Conservation (phyloP, 2,329 filamentous ascomycete genomes). For the Rutstroemia sp. region DNA sequence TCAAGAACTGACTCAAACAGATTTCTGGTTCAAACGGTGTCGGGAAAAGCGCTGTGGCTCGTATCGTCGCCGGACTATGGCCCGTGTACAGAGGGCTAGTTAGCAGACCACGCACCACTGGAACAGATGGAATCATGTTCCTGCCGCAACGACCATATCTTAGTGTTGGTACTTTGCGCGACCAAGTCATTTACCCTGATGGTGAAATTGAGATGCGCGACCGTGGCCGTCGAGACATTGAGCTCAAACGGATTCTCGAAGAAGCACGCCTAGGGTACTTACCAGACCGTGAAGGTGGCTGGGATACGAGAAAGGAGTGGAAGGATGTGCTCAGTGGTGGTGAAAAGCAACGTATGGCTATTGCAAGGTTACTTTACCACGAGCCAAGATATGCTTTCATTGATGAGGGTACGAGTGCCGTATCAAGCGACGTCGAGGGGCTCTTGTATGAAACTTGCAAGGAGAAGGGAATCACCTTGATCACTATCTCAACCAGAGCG, state of each 20-base stretch:
- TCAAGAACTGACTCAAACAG: slow-evolving; percentile 27
- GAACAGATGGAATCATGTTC: slow-evolving; percentile 96
- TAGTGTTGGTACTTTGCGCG: slow-evolving; percentile 82
- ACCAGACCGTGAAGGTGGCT: slow-evolving; percentile 85
- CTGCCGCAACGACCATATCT: slow-evolving; percentile 90
- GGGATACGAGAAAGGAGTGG: slow-evolving; percentile 97
- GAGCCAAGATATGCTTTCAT: slow-evolving; percentile 92
- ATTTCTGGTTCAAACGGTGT: slow-evolving; percentile 94
- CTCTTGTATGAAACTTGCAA: slow-evolving; percentile 90
- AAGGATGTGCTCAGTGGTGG: slow-evolving; percentile 96
- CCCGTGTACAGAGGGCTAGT: slow-evolving; percentile 91
- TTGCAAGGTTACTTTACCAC: slow-evolving; percentile 86
- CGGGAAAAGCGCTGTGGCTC: slow-evolving; percentile 82
- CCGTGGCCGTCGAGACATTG: slow-evolving; percentile 67
- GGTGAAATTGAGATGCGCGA: slow-evolving; percentile 90
- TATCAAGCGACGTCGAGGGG: slow-evolving; percentile 90
- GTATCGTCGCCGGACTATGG: slow-evolving; percentile 89
- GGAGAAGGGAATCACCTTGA: slow-evolving; percentile 85
- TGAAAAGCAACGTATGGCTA: slow-evolving; percentile 92
- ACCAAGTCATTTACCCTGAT: slow-evolving; percentile 97
- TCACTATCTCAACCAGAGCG: slow-evolving; percentile 91
- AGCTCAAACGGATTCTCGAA: slow-evolving; percentile 72
- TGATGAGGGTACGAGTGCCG: slow-evolving; percentile 91
- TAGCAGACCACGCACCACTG: slow-evolving; percentile 71
- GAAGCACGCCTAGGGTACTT: slow-evolving; percentile 83